Percentiles rank a stretch among this genome's conserved stretches.
phyloP scores from a whole-genome alignment of 139 green algal genomes.

The Closterium sp. region DNA sequence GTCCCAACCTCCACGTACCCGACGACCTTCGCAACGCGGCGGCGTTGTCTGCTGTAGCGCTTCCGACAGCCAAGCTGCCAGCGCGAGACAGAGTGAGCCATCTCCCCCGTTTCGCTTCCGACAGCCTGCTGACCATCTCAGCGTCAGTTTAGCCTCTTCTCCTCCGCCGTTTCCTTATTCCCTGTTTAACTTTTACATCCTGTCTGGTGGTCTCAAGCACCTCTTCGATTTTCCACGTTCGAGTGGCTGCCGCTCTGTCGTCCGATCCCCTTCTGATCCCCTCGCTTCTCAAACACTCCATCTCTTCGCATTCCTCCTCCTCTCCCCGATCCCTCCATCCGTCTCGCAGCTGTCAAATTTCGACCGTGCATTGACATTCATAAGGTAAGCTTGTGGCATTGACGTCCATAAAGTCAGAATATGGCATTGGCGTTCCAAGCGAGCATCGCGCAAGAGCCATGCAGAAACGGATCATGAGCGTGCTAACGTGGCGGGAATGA shows the following conservation, averaged over 20 bases:
- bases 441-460: not conserved
- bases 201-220: not conserved
- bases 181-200: not conserved
- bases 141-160: not conserved
- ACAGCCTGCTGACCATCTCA: too few relatives aligned
- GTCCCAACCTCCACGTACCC: not conserved
- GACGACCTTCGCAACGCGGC: not conserved
- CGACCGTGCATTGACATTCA: constrained; percentile 99
- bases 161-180: not conserved
- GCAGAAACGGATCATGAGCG: not conserved
- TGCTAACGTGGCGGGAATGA: not conserved
- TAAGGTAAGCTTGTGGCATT: constrained; percentile 65
- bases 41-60: not conserved
- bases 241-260: not conserved
- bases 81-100: not conserved
- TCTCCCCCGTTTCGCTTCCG: not conserved
- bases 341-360: constrained; percentile 63
- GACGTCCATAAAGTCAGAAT: not conserved
- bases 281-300: not conserved
- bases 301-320: not conserved
- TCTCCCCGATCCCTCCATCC: not conserved
- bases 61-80: not conserved
- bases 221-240: not conserved
- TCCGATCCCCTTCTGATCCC: not conserved
- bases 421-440: not conserved